These are phyloP conservation scores for Aspergillus flavus DNA, from an alignment of 2,329 filamentous ascomycete species.

Conservation along the genomic window DNA sequence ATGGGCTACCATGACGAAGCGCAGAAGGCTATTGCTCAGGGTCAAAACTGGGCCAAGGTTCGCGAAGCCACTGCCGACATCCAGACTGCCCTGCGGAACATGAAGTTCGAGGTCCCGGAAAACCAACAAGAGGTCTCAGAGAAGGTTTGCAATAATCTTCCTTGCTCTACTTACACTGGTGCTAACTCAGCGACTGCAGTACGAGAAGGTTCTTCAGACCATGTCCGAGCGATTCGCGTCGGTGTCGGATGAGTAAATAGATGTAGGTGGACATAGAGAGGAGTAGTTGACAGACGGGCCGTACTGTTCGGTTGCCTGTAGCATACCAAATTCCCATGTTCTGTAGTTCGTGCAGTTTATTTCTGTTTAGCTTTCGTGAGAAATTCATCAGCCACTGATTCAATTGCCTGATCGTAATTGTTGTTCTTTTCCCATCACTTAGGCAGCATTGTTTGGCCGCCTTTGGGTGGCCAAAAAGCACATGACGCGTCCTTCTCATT, in stretches of 20 bases:
- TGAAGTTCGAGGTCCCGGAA: slow-evolving; percentile 94
- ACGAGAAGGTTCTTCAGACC: slow-evolving; percentile 85
- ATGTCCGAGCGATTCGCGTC: slow-evolving; percentile 98
- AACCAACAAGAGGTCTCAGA: slow-evolving; percentile 80
- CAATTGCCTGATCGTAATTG: not conserved
- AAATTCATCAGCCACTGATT: slow-evolving; percentile 8
- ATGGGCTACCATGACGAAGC: slow-evolving; percentile 97
- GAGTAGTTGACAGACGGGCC: not conserved
- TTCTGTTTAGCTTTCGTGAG: slow-evolving; percentile 7
- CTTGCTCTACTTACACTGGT: slow-evolving; percentile 4
- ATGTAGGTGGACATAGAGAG: not conserved
- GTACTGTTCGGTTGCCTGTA: slow-evolving; percentile 26
- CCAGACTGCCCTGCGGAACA: slow-evolving; percentile 79
- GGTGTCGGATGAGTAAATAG: slow-evolving; percentile 83
- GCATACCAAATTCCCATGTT: slow-evolving; percentile 37
- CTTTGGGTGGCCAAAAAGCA: slow-evolving; percentile 20
- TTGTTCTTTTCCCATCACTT: not conserved
- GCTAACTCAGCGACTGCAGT: slow-evolving; percentile 60
- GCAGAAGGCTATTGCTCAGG: slow-evolving; percentile 90
- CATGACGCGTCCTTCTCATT: slow-evolving; percentile 20
- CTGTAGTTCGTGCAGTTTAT: slow-evolving; percentile 34
- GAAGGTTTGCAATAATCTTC: slow-evolving; percentile 63
- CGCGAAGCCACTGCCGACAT: slow-evolving; percentile 87
- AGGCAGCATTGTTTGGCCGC: slow-evolving; percentile 18
- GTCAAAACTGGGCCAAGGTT: slow-evolving; percentile 89